Base-by-base conservation (phyloP, 306 rosid species). In the Lathyrus oleraceus region DNA sequence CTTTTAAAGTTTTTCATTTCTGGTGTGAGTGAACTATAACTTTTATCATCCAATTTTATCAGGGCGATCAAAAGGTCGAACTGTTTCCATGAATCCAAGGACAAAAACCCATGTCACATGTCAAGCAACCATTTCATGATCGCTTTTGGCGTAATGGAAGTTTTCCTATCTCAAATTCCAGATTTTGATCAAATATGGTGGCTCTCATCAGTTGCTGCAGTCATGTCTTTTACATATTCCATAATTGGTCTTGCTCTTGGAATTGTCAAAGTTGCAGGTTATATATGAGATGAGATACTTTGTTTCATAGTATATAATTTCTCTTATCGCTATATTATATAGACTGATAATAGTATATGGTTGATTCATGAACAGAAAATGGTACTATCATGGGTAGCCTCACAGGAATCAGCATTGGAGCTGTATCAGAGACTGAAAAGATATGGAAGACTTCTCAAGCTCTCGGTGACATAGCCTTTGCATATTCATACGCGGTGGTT, bases 151-250 rank as follows among this genome's bases (percentile, higher is more conserved):
- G 53, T 20, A 20, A 58, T 53, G 0, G 62, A 87, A 52, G 69
- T 84, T 28, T 14, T 84, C 42, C 79, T 87, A 4, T 84, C 88
- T 65, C 91, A 87, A 74, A 87, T 87, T 65, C 91, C 88, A 9
- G 67, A 87, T 62, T 82, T 87, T 58, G 88, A 84, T 75, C 91
- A 80, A 61, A 80, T 87, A 38, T 84, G 91, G 91, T 87, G 91
- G 91, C 91, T 87, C 28, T 87, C 91, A 5, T 35, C 23, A 0
- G 84, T 87, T 36, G 91, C 91, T 66, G 85, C 91, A 47, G 14
- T 82, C 42, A 87, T 87, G 91, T 87, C 91, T 27, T 82, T 84
- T 70, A 79, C 91, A 14, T 87, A 87, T 49, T 82, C 91, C 28
- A 7, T 67, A 3, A 82, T 87, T 58, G 91, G 91, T 56, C 82